Evolutionary conservation across 768 basidiomycete species (phyloP).

Genomic region (Daedaleopsis nitida): DNA sequence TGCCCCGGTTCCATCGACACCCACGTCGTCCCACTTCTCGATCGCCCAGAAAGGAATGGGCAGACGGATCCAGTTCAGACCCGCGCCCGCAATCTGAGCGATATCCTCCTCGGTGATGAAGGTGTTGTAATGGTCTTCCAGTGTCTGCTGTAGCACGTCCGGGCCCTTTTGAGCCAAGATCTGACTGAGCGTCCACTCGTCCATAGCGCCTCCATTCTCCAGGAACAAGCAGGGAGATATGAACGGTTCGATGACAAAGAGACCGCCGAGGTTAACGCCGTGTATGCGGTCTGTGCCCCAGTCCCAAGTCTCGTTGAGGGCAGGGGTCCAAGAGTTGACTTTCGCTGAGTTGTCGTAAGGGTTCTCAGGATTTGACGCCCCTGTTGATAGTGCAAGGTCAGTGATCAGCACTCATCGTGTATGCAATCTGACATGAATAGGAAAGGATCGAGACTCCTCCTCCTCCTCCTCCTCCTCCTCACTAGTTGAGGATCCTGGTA

Average conservation of each 20-base stretch:
- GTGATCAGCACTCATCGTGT: background rate
- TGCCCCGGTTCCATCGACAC: conserved; percentile 21
- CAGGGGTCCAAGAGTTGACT: conserved; percentile 79
- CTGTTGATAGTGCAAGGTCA: conserved; percentile 32
- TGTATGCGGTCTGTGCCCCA: conserved; percentile 63
- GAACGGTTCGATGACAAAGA: conserved; percentile 80
- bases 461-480: too few relatives aligned
- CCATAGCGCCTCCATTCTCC: conserved; percentile 48
- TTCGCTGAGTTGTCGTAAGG: conserved; percentile 77
- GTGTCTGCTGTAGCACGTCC: conserved; percentile 28
- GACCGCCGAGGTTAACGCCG: conserved; percentile 76
- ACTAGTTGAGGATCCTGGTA: too few relatives aligned
- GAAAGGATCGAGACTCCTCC: too few relatives aligned
- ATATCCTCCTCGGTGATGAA: conserved; percentile 56
- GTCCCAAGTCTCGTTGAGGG: conserved; percentile 74
- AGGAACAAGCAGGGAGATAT: conserved; percentile 67
- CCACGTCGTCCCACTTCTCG: conserved; percentile 58
- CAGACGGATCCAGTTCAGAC: conserved; percentile 79
- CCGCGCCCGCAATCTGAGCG: conserved; percentile 47
- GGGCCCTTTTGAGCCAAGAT: conserved; percentile 55
- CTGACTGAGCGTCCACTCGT: conserved; percentile 69
- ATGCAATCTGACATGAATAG: background rate
- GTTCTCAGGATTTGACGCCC: conserved; percentile 66
- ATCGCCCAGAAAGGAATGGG: conserved; percentile 87
- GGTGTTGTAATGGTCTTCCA: conserved; percentile 74